Evolutionary conservation across 179 eudicot species (phyloP), one percentile per base, ranked within the genome.

Genomic region (Camellia oleifera): DNA sequence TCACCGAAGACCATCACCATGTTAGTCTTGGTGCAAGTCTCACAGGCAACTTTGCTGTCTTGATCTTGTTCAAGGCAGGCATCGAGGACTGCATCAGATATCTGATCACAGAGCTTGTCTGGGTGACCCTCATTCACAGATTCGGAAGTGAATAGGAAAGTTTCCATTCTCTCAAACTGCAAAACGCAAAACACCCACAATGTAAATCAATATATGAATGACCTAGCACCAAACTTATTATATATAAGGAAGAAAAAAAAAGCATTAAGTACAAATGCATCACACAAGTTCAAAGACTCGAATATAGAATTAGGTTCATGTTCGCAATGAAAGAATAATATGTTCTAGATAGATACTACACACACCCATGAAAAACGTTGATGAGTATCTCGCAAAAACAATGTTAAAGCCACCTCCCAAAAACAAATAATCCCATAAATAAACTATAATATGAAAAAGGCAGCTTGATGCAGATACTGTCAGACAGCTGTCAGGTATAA

Each of bases 91-190:
- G 97, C 97, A 79, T 92, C 97, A 66, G 97, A 92, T 68, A 92
- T 89, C 87, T 92, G 97, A 81, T 92, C 97, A 10, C 97, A 92
- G 84, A 92, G 92, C 91, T 92, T 92, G 89, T 92, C 97, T 0
- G 97, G 97, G 86, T 92, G 97, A 3, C 97, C 97, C 89, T 92
- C 97, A 79, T 92, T 92, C 76, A 92, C 97, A 14, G 94, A 91
- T 74, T 92, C 97, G 6, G 97, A 92, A 79, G 97, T 92, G 86
- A 88, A 92, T 62, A 92, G 81, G 87, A 92, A 92, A 80, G 94
- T 89, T 72, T 92, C 93, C 80, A 88, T 89, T 69, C 84, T 77
- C 79, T n/a, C 74, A 50, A 83, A 8, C 88, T 83, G 84, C 63
- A 79, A 54, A 17, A 32, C 12, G 53, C 26, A 80, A 53, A 52